A percentile compares a stretch with the other conserved stretches of the same genome.
These are phyloP conservation scores for Aspergillus fijiensis DNA, from an alignment of 2,329 filamentous ascomycete genomes.

Conservation along the genomic window DNA sequence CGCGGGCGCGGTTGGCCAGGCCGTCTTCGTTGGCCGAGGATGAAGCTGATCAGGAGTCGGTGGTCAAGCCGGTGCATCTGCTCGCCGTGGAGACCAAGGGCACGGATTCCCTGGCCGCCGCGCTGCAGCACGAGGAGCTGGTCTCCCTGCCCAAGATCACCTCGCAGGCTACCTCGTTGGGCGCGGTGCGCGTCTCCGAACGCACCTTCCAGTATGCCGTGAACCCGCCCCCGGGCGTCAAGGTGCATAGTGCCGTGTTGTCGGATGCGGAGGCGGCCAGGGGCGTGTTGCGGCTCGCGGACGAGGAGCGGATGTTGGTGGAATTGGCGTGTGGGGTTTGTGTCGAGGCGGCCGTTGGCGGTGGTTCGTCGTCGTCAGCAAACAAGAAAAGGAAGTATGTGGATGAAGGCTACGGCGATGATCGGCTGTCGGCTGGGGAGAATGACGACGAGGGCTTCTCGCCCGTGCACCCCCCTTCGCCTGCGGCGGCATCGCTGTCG, in stretches of 20 bases:
- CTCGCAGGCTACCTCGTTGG: constrained; percentile 71
- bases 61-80: constrained; percentile 49
- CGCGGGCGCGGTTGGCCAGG: constrained; percentile 29
- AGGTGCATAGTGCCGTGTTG: constrained; percentile 63
- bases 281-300: constrained; percentile 72
- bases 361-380: constrained; percentile 21
- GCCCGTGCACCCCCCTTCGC: constrained; percentile 3
- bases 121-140: constrained; percentile 55
- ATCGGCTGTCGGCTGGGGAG: constrained; percentile 31
- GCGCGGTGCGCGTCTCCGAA: constrained; percentile 68
- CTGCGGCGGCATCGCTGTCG: constrained; percentile 12
- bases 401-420: constrained; percentile 39
- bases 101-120: constrained; percentile 67
- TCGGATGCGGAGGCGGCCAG: constrained; percentile 76
- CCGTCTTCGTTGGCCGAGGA: too few species aligned
- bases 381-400: constrained; percentile 31
- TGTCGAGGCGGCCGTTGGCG: constrained; percentile 53
- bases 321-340: constrained; percentile 84
- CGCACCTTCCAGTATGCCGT: constrained; percentile 66
- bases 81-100: constrained; percentile 75
- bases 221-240: constrained; percentile 44
- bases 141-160: constrained; percentile 70
- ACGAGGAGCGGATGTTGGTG: constrained; percentile 78
- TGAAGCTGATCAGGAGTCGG: too few species aligned
- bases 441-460: constrained; percentile 24